Conservation (phyloP, 2,329 filamentous ascomycete genomes). For the Paraconiothyrium brasiliense region DNA sequence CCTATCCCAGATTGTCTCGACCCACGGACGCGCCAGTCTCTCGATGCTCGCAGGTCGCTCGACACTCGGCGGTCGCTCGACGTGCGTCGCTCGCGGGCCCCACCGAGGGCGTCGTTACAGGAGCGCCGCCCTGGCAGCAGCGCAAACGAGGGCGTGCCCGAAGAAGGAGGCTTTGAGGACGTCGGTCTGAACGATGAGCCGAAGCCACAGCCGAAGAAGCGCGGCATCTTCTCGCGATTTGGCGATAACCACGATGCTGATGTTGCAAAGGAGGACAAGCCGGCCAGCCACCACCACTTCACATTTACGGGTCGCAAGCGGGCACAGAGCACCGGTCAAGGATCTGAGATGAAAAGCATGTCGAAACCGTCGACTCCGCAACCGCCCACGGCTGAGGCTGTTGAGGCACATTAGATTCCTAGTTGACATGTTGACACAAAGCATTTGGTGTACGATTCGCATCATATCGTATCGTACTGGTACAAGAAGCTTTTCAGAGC, state of each 20-base stretch:
- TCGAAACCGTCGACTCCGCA: slow-evolving; percentile 47
- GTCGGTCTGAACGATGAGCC: slow-evolving; percentile 84
- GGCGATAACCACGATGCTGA: slow-evolving; percentile 63
- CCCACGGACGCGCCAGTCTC: slow-evolving; percentile 62
- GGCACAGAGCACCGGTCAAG: slow-evolving; percentile 71
- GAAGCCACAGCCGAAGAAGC: slow-evolving; percentile 72
- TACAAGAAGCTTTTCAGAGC: background rate
- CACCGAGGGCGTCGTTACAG: slow-evolving; percentile 69
- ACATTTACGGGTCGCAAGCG: slow-evolving; percentile 76
- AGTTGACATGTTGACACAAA: background rate
- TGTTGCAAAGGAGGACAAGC: slow-evolving; percentile 50
- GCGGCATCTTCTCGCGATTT: slow-evolving; percentile 82
- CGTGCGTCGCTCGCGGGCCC: slow-evolving; percentile 61
- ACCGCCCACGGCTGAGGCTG: slow-evolving; percentile 29
- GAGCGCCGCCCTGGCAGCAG: slow-evolving; percentile 67
- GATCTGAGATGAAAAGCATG: slow-evolving; percentile 76
- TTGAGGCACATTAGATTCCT: slow-evolving; percentile 34
- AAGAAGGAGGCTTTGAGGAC: slow-evolving; percentile 89
- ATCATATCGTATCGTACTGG: background rate
- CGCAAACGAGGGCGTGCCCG: slow-evolving; percentile 69
- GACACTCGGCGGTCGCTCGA: slow-evolving; percentile 62
- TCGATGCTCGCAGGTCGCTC: slow-evolving; percentile 72
- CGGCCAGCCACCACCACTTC: slow-evolving; percentile 65
- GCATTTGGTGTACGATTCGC: background rate
- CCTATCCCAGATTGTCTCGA: slow-evolving; percentile 70